Conservation (phyloP, 73 alveolate species). For the Symbiodinium pilosum region DNA sequence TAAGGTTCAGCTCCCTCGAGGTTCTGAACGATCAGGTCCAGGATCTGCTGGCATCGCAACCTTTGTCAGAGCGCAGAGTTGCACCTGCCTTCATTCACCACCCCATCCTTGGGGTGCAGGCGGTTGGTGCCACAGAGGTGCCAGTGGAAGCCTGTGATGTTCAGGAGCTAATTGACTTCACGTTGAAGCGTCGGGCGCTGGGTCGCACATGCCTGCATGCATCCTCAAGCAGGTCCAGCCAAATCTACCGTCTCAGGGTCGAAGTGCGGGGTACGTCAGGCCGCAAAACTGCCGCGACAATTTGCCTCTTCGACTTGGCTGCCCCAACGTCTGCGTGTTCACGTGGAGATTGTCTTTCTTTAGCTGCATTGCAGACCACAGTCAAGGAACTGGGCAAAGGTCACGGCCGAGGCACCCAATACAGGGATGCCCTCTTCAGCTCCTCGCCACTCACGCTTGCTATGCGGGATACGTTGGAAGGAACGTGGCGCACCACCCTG, state of each 20-base stretch:
- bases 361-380: neutral
- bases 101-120: conserved; percentile 57
- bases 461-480: neutral
- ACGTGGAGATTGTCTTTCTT: neutral
- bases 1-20: conserved; percentile 66
- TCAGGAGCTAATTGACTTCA: neutral
- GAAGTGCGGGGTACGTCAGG: neutral
- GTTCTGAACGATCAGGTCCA: conserved; percentile 21
- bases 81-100: conserved; percentile 19
- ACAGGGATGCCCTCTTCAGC: neutral
- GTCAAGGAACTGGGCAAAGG: neutral
- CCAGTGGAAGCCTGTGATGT: neutral
- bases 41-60: conserved; percentile 37
- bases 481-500: neutral
- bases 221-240: neutral
- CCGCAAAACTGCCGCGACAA: neutral
- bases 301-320: neutral
- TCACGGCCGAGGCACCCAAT: neutral
- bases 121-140: conserved; percentile 4
- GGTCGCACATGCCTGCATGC: conserved; percentile 54
- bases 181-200: conserved; percentile 38
- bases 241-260: neutral
- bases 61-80: neutral
- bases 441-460: neutral
- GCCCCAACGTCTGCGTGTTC: neutral